Conservation (phyloP, 108 stramenopile genomes). For the Seminavis robusta region DNA sequence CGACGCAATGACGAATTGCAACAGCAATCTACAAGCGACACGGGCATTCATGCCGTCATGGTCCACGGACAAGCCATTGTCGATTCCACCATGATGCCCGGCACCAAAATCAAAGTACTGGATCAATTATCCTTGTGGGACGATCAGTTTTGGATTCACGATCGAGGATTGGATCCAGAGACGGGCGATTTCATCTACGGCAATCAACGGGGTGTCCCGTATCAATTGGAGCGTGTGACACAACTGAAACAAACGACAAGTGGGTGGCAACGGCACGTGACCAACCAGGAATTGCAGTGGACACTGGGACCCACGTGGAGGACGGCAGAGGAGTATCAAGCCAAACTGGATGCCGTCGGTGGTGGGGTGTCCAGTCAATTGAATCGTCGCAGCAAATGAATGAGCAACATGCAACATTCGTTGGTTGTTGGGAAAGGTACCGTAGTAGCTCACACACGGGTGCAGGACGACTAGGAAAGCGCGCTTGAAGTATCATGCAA, state of each 20-base stretch:
- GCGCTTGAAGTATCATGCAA: too few species aligned
- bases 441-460: neutral
- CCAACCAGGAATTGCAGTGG: conserved; percentile 52
- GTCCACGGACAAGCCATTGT: conserved; percentile 75
- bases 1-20: neutral
- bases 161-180: conserved; percentile 77
- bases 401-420: neutral
- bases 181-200: conserved; percentile 66
- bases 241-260: neutral
- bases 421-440: neutral
- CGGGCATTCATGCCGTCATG: conserved; percentile 70
- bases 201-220: conserved; percentile 73
- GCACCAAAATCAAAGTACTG: conserved; percentile 61
- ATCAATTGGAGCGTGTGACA: conserved; percentile 69
- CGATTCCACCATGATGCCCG: conserved; percentile 71
- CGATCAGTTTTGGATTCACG: conserved; percentile 80
- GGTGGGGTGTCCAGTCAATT: conserved; percentile 22
- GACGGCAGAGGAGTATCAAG: conserved; percentile 35
- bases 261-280: conserved; percentile 17
- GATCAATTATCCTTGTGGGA: conserved; percentile 79
- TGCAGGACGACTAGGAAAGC: too few species aligned
- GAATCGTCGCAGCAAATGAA: neutral
- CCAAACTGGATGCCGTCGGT: conserved; percentile 48
- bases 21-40: too few species aligned
- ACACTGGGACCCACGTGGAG: conserved; percentile 64